These are phyloP conservation scores for Candida railenensis DNA, from an alignment of 805 yeast genomes.

Conservation along the genomic window DNA sequence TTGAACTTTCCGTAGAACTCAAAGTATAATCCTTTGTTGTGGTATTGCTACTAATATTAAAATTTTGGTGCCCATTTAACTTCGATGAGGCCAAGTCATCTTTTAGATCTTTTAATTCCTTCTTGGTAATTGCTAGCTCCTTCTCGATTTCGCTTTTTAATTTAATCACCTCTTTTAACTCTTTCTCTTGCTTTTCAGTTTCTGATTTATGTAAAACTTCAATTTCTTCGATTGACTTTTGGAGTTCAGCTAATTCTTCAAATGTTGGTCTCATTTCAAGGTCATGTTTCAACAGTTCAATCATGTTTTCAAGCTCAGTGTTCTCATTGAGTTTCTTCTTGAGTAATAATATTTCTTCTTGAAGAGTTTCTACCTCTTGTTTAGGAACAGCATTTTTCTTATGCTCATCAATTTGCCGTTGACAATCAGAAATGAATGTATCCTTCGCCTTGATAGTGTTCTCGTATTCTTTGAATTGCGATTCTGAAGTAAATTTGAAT, in stretches of 20 bases:
- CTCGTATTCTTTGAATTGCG: slow-evolving; percentile 14
- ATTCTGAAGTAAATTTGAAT: slow-evolving; percentile 15
- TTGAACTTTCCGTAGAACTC: slow-evolving; percentile 5
- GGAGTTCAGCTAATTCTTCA: slow-evolving; percentile 43
- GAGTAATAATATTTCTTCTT: slow-evolving; percentile 8
- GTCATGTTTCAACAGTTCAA: slow-evolving; percentile 30
- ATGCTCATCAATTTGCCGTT: slow-evolving; percentile 11
- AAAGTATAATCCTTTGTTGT: background rate
- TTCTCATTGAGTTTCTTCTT: slow-evolving; percentile 8
- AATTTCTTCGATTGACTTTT: slow-evolving; percentile 41
- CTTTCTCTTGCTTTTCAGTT: slow-evolving; percentile 24
- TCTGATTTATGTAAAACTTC: slow-evolving; percentile 38
- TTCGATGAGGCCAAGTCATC: background rate
- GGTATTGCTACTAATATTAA: background rate
- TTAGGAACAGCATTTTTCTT: slow-evolving; percentile 3
- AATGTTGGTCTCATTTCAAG: slow-evolving; percentile 39
- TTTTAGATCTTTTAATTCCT: slow-evolving; percentile 3
- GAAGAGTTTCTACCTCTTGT: slow-evolving; percentile 5
- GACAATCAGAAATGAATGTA: slow-evolving; percentile 12
- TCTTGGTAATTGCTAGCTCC: slow-evolving; percentile 2
- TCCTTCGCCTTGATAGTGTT: slow-evolving; percentile 12
- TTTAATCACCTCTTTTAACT: slow-evolving; percentile 18
- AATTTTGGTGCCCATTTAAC: background rate
- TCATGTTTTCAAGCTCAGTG: slow-evolving; percentile 14
- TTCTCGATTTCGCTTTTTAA: slow-evolving; percentile 22